Conservation (phyloP, 371 early-diverging fungal genomes). For the Dentiscutata heterogama region DNA sequence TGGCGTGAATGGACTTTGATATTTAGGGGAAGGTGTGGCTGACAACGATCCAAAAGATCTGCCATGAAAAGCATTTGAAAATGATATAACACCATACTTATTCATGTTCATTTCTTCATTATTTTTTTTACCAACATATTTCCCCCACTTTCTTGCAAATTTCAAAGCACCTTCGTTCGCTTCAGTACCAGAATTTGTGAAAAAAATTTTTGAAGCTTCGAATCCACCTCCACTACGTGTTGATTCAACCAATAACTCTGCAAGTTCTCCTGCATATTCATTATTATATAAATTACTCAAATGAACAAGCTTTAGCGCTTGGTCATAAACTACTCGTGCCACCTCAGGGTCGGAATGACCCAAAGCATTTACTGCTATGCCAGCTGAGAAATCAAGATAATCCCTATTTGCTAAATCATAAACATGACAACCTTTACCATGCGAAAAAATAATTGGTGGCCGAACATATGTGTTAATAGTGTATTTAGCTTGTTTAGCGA, state of each 20-base stretch:
- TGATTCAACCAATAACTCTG: conserved; percentile 71
- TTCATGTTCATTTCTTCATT: conserved; percentile 46
- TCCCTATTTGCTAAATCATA: conserved; percentile 73
- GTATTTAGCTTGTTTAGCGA: conserved; percentile 64
- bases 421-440: conserved; percentile 81
- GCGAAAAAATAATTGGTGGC: conserved; percentile 71
- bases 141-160: conserved; percentile 93
- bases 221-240: conserved; percentile 62
- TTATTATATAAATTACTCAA: conserved; percentile 88
- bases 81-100: conserved; percentile 78
- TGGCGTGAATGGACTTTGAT: conserved; percentile 92
- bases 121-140: conserved; percentile 55
- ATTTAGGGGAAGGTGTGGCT: conserved; percentile 90
- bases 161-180: conserved; percentile 95
- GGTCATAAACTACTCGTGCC: conserved; percentile 75
- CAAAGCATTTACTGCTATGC: conserved; percentile 91
- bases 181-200: conserved; percentile 93
- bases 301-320: conserved; percentile 81
- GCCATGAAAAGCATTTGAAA: conserved; percentile 93
- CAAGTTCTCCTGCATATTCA: conserved; percentile 78
- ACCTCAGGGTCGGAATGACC: conserved; percentile 86
- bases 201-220: conserved; percentile 76
- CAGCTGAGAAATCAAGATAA: conserved; percentile 89
- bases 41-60: conserved; percentile 94
- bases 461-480: conserved; percentile 74